Percentiles rank a stretch among this genome's conserved stretches.
Conservation (phyloP, 768 basidiomycete genomes). For the Boletus speciosus region DNA sequence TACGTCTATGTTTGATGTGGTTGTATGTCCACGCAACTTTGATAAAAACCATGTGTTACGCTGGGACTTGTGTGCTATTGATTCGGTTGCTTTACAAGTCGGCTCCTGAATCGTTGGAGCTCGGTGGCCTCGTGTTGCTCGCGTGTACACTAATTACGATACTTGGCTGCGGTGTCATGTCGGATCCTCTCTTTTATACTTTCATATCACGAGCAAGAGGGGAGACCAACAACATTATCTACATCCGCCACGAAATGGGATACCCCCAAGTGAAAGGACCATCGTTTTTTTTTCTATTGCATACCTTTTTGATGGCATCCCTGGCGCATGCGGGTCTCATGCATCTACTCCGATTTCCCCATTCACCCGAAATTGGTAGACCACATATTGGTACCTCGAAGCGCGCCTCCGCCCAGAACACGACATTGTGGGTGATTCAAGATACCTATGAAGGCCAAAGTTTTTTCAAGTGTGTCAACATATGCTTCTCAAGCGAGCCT, state of each 20-base stretch:
- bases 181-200: slow-evolving; percentile 4
- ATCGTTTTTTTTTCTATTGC: slow-evolving; percentile 11
- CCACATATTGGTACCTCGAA: slow-evolving; percentile 9
- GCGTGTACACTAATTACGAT: slow-evolving; percentile 17
- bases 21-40: slow-evolving; percentile 14
- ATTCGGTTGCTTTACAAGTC: neutral
- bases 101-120: neutral
- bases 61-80: neutral
- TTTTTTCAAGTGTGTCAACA: slow-evolving; percentile 63
- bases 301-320: slow-evolving; percentile 11
- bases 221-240: slow-evolving; percentile 1
- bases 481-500: neutral
- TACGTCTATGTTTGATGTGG: slow-evolving; percentile 30
- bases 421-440: slow-evolving; percentile 64
- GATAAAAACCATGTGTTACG: slow-evolving; percentile 13
- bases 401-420: slow-evolving; percentile 13
- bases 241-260: slow-evolving; percentile 15
- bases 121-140: slow-evolving; percentile 17
- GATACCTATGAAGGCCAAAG: slow-evolving; percentile 62
- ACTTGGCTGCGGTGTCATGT: slow-evolving; percentile 14
- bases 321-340: slow-evolving; percentile 12
- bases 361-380: neutral
- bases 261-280: slow-evolving; percentile 6
- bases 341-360: slow-evolving; percentile 1
- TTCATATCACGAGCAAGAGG: neutral